These are phyloP conservation scores for Zygoascus ofunaensis DNA, from an alignment of 805 yeast genomes.

Conservation along the genomic window DNA sequence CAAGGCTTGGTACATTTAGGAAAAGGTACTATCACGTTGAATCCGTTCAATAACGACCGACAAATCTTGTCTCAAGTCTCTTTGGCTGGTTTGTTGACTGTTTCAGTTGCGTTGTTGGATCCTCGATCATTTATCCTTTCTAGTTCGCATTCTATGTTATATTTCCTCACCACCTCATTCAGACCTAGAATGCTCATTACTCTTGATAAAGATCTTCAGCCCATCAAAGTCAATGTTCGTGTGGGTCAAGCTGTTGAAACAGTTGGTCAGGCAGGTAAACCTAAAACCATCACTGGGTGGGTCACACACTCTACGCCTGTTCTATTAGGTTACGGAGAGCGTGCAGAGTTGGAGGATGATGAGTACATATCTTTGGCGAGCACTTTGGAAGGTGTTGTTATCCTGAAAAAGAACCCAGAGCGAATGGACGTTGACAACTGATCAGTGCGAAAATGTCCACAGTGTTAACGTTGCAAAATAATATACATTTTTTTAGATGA, in stretches of 20 bases:
- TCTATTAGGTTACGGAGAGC: conserved; percentile 81
- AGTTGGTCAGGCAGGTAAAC: conserved; percentile 98
- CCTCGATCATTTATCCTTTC: conserved; percentile 77
- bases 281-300: conserved; percentile 99
- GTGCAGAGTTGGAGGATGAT: conserved; percentile 94
- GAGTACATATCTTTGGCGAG: conserved; percentile 78
- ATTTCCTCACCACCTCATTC: conserved; percentile 76
- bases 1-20: conserved; percentile 94
- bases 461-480: too few relatives aligned
- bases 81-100: conserved; percentile 80
- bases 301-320: conserved; percentile 98
- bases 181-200: conserved; percentile 91
- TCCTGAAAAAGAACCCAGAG: conserved; percentile 84
- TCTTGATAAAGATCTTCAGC: conserved; percentile 82
- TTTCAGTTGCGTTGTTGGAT: conserved; percentile 72
- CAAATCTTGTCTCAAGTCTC: conserved; percentile 80
- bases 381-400: conserved; percentile 87
- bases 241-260: conserved; percentile 99
- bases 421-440: conserved; percentile 20
- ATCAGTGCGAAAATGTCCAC: not conserved
- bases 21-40: conserved; percentile 86
- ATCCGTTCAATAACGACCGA: conserved; percentile 84
- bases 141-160: conserved; percentile 66
- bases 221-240: conserved; percentile 89
- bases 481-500: not conserved